Base-by-base conservation (phyloP, 73 alveolate species). In the Diophrys sp. region DNA sequence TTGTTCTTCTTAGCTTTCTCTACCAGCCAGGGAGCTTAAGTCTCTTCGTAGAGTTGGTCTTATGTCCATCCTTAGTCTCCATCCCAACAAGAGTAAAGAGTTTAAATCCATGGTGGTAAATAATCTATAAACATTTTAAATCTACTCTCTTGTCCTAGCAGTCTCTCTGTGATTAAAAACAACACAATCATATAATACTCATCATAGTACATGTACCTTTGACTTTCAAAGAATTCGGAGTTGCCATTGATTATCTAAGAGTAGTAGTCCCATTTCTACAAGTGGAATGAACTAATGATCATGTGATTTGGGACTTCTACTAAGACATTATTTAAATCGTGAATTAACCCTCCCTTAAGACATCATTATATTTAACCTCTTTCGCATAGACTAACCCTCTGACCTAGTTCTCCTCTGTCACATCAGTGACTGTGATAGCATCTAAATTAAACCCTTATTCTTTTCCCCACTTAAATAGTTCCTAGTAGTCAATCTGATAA, bases 341-440 rank as follows among this genome's bases (percentile, higher is more conserved):
- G 23, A 14, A 8, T 8, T 53, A 14, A 53, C 24, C 8, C 67
- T 8, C 8, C 8, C 23, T 53, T 53, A 8, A 8, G 23, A 53
- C 67, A 62, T 62, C 72, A 11, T 62, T 62, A 11, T 62, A 14
- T 62, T 62, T 62, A 62, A 62, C 31, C 31, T 62, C 72, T 62
- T 62, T 62, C 8, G 26, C 30, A 25, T 62, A 62, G 33, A 62
- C 72, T 25, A 62, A 62, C 2, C 72, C 72, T 62, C 72, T 62
- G 31, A 14, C 72, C 5, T 62, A 11, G 72, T 14, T 62, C 29
- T 25, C 72, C 2, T 62, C 31, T 11, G 72, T 23, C n/a, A 14
- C 14, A 2, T 62, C 72, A 62, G n/a, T n/a, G 31, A 44, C 62
- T 5, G 5, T 18, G 18, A 44, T 44, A 44, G 62, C 62, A 44